Conservation (phyloP, 2,329 filamentous ascomycete species). For the Sphaerulina musiva region DNA sequence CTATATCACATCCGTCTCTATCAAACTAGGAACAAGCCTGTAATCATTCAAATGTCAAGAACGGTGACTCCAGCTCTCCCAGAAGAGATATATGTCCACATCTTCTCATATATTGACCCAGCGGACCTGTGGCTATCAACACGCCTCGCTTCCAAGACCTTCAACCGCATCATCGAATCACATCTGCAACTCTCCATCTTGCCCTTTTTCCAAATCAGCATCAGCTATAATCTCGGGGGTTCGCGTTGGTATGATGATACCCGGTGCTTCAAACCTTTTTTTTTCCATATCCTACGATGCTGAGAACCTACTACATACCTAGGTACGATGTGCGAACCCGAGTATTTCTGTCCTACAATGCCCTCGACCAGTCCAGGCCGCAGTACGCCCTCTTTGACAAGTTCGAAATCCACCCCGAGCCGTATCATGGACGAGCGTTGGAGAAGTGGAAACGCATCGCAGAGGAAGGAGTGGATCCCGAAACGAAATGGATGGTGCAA, state of each 20-base stretch:
- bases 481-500: slow-evolving; percentile 21
- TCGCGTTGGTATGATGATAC: slow-evolving; percentile 21
- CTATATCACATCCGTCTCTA: too few species aligned
- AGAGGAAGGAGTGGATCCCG: slow-evolving; percentile 11
- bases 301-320: neutral
- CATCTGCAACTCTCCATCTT: slow-evolving; percentile 4
- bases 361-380: slow-evolving; percentile 12
- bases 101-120: slow-evolving; percentile 16
- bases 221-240: slow-evolving; percentile 17
- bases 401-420: slow-evolving; percentile 16
- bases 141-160: slow-evolving; percentile 12
- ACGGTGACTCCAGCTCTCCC: slow-evolving; percentile 7
- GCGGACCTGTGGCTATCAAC: slow-evolving; percentile 22
- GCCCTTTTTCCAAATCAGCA: slow-evolving; percentile 17
- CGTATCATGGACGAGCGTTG: slow-evolving; percentile 14
- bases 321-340: slow-evolving; percentile 14
- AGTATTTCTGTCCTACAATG: slow-evolving; percentile 18
- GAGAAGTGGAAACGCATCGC: slow-evolving; percentile 25
- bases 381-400: slow-evolving; percentile 23
- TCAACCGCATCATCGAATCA: slow-evolving; percentile 17
- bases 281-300: too few species aligned
- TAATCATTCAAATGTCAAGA: neutral
- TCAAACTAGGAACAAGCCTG: too few species aligned
- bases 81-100: slow-evolving; percentile 25
- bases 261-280: neutral